Conservation (phyloP, 2,329 filamentous ascomycete genomes). For the Trichoderma sp. region DNA sequence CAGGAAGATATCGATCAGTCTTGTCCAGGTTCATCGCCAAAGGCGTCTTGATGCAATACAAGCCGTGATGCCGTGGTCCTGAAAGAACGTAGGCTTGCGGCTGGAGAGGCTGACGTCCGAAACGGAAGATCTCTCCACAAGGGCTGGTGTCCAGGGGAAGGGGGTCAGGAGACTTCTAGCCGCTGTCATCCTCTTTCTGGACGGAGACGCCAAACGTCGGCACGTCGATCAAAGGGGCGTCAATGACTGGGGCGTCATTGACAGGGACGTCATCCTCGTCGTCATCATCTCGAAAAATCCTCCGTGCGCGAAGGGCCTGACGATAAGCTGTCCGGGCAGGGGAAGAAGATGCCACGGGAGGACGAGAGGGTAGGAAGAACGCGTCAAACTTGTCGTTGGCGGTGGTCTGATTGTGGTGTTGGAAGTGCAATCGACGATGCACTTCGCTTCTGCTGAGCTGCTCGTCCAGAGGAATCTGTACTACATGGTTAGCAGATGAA, state of each 20-base stretch:
- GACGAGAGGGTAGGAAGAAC: too few relatives aligned
- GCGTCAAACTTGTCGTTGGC: neutral
- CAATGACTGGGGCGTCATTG: neutral
- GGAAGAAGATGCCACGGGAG: too few relatives aligned
- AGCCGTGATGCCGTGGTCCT: neutral
- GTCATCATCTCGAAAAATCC: neutral
- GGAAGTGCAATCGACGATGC: neutral
- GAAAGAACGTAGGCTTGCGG: neutral
- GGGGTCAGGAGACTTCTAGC: neutral
- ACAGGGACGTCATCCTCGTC: neutral
- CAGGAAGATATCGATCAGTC: too few relatives aligned
- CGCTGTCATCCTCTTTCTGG: neutral
- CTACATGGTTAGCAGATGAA: neutral
- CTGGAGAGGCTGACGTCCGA: neutral
- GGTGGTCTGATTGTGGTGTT: neutral
- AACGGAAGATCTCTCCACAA: neutral
- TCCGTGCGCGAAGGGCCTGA: neutral
- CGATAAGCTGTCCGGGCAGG: neutral
- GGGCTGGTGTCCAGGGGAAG: neutral
- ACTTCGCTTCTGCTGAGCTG: neutral
- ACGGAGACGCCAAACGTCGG: neutral
- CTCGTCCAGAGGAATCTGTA: neutral
- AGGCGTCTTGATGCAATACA: neutral
- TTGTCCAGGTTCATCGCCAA: neutral
- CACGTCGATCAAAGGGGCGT: neutral